Conservation (phyloP, 352 stramenopile genomes). For the Phytophthora cryptogea region DNA sequence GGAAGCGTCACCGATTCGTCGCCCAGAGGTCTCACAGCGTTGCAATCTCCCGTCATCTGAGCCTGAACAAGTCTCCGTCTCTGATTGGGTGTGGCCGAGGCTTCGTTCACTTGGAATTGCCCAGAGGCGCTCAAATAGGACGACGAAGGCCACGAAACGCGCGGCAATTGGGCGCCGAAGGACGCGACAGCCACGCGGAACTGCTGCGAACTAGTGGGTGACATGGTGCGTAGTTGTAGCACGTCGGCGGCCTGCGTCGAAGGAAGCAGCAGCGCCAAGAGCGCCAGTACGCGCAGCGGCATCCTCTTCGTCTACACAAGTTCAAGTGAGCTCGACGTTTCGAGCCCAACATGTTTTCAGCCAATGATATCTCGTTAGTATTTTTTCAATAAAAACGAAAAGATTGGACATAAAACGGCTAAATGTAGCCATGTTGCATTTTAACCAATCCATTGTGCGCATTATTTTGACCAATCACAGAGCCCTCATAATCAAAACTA, state of each 20-base stretch:
- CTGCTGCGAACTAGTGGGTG: constrained; percentile 25
- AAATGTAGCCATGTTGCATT: no score
- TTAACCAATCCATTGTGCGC: no score
- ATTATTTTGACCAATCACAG: no score
- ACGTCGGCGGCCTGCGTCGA: constrained; percentile 15
- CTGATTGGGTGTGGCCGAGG: constrained; percentile 10
- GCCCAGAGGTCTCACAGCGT: background rate
- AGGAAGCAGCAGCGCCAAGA: constrained; percentile 10
- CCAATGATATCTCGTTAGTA: background rate
- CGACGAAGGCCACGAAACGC: constrained; percentile 23
- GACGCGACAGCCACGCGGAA: constrained; percentile 34
- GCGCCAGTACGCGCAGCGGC: background rate
- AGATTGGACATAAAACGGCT: no score
- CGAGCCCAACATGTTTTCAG: background rate
- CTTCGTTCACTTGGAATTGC: constrained; percentile 16
- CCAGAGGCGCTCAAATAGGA: constrained; percentile 9
- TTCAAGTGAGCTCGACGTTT: constrained; percentile 13
- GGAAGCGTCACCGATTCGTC: constrained; percentile 6
- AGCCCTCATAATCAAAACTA: no score
- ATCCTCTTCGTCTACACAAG: constrained; percentile 21
- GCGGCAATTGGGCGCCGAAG: constrained; percentile 34
- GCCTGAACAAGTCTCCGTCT: constrained; percentile 22
- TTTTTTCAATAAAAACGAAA: no score
- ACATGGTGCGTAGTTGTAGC: constrained; percentile 28
- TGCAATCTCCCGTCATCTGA: constrained; percentile 27